Base-by-base conservation (phyloP, 306 rosid genomes). In the Psophocarpus tetragonolobus region DNA sequence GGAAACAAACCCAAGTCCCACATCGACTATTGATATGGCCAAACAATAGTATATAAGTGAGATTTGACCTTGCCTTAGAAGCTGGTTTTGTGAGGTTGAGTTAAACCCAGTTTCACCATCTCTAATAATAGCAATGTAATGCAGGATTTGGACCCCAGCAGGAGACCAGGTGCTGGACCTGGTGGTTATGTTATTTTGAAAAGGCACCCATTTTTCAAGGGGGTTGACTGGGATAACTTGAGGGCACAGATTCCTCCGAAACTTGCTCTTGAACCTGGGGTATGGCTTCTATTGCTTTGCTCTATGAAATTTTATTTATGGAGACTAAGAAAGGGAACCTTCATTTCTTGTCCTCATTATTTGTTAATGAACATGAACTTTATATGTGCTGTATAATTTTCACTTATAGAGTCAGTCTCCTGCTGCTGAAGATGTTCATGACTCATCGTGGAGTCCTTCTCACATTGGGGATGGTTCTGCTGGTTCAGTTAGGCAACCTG, bases 81-180 rank as follows among this genome's bases (percentile, higher is more conserved):
- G n/a, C n/a, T n/a, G n/a, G n/a, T n/a, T n/a, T n/a, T n/a, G n/a
- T n/a, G n/a, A n/a, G n/a, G n/a, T n/a, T n/a, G n/a, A n/a, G n/a
- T n/a, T n/a, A n/a, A n/a, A n/a, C n/a, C n/a, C n/a, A n/a, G n/a
- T n/a, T n/a, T n/a, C n/a, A n/a, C n/a, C n/a, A n/a, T n/a, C n/a
- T n/a, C n/a, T n/a, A n/a, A n/a, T n/a, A 51, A 63, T 39, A 38
- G 45, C 48, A 1, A 18, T 76, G 53, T 39, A 48, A 26, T 89
- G 71, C 87, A 96, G 98, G 99, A 96, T 85, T 85, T 87, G 77
- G 97, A 96, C 76, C 96, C 99, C 44, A 74, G 80, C 79, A 86
- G 87, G 83, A 87, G 99, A 84, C 99, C 96, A 3, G 99, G 98
- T 45, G 96, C 97, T 14, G 96, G 99, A 79, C 80, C 89, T 11